These are phyloP conservation scores for Funneliformis geosporum DNA, from an alignment of 192 early-diverging fungal species.

Conservation along the genomic window DNA sequence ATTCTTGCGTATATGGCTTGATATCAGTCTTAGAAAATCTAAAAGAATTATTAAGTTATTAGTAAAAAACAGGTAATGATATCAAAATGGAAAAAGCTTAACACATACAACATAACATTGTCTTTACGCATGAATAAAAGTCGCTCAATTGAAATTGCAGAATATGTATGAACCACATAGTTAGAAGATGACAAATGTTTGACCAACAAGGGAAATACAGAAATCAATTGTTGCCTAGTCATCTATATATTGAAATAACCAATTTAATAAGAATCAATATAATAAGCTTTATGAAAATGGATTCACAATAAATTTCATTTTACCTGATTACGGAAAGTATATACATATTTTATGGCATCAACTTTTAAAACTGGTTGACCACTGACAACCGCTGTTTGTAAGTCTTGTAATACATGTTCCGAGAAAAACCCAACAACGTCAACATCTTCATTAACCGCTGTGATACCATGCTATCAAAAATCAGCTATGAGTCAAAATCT, in stretches of 20 bases:
- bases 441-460: slow-evolving; percentile 80
- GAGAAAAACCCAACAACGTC: slow-evolving; percentile 83
- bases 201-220: slow-evolving; percentile 76
- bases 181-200: slow-evolving; percentile 79
- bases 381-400: slow-evolving; percentile 67
- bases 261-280: neutral
- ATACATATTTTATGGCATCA: slow-evolving; percentile 92
- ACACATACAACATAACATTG: slow-evolving; percentile 54
- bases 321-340: slow-evolving; percentile 90
- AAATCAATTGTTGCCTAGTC: slow-evolving; percentile 72
- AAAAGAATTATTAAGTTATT: neutral
- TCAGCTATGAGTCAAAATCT: neutral
- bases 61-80: neutral
- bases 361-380: slow-evolving; percentile 83
- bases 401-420: slow-evolving; percentile 79
- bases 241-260: slow-evolving; percentile 48
- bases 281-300: neutral
- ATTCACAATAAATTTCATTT: neutral
- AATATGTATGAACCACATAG: slow-evolving; percentile 88
- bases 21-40: slow-evolving; percentile 74
- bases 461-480: slow-evolving; percentile 70
- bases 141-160: slow-evolving; percentile 88
- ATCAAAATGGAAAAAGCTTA: neutral
- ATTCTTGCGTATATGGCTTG: slow-evolving; percentile 61
- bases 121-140: slow-evolving; percentile 74